phyloP scores from a whole-genome alignment of 192 early-diverging fungal species.

The Coemansia sp. region DNA sequence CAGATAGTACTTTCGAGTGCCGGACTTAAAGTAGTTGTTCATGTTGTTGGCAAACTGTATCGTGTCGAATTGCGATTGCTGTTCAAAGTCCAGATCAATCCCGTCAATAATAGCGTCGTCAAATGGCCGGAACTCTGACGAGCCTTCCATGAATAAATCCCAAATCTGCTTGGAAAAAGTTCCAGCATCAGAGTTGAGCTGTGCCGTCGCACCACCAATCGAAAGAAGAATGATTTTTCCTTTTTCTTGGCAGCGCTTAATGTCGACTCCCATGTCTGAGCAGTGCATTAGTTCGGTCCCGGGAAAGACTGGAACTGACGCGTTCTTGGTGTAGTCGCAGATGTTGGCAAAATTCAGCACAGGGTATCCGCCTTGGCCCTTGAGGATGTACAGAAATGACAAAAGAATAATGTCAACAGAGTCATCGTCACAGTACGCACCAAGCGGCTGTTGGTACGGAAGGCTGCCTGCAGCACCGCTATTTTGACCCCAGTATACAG shows the following conservation, averaged over 20 bases:
- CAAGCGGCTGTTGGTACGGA: conserved; percentile 55
- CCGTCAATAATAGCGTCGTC: conserved; percentile 74
- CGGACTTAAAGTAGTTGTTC: conserved; percentile 55
- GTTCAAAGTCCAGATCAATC: conserved; percentile 72
- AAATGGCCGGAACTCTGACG: conserved; percentile 63
- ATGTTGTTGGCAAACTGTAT: conserved; percentile 60
- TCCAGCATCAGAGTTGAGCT: conserved; percentile 58
- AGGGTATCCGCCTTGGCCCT: conserved; percentile 60
- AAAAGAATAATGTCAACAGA: conserved; percentile 60
- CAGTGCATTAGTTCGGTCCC: conserved; percentile 70
- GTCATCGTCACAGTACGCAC: conserved; percentile 59
- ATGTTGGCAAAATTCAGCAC: conserved; percentile 71
- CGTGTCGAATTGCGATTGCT: conserved; percentile 57
- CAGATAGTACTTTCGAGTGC: conserved; percentile 57
- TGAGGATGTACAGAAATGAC: conserved; percentile 69
- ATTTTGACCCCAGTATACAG: conserved; percentile 63
- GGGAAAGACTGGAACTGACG: conserved; percentile 53
- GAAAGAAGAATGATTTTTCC: conserved; percentile 77
- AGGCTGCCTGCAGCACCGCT: conserved; percentile 49
- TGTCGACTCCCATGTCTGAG: conserved; percentile 65
- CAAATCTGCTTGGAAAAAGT: conserved; percentile 73
- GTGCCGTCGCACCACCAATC: conserved; percentile 69
- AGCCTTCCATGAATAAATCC: conserved; percentile 74
- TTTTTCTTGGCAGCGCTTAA: conserved; percentile 69
- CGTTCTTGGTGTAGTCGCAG: conserved; percentile 56